Conservation (phyloP, 306 rosid genomes). For the Macrotyloma uniflorum region DNA sequence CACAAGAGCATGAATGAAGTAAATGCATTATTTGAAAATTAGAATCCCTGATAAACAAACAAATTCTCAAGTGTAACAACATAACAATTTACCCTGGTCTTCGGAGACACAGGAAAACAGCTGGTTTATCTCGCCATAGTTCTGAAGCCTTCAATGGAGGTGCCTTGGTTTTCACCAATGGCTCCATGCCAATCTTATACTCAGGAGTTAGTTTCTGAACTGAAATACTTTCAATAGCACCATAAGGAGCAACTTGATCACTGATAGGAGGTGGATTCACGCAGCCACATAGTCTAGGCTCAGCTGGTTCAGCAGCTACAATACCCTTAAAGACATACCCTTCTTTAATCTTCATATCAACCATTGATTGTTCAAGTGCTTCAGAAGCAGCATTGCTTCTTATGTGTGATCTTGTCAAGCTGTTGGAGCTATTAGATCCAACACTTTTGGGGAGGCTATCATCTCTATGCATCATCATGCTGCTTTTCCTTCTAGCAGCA, state of each 20-base stretch:
- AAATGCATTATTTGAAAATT: conserved; percentile 23
- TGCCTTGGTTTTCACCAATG: conserved; percentile 69
- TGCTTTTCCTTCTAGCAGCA: conserved; percentile 41
- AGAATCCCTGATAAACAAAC: not conserved
- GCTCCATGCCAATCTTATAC: conserved; percentile 83
- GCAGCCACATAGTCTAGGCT: conserved; percentile 76
- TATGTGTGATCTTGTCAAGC: conserved; percentile 27
- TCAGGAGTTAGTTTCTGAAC: conserved; percentile 81
- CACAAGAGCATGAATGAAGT: not conserved
- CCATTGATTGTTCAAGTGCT: conserved; percentile 58
- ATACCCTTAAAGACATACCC: conserved; percentile 85
- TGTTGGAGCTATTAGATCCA: conserved; percentile 43
- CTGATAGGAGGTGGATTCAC: conserved; percentile 63
- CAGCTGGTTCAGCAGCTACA: conserved; percentile 69
- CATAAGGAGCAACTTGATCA: conserved; percentile 72
- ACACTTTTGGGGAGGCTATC: conserved; percentile 51
- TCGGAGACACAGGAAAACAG: conserved; percentile 77
- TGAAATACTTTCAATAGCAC: conserved; percentile 64
- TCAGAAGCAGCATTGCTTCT: conserved; percentile 48
- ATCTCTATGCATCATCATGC: conserved; percentile 36
- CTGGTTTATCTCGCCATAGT: conserved; percentile 73
- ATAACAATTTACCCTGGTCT: conserved; percentile 79
- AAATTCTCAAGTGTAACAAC: not conserved
- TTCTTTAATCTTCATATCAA: conserved; percentile 60
- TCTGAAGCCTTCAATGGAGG: conserved; percentile 87